Evolutionary conservation across 75 land plant genomes (phyloP), one percentile per base, ranked within the genome.

Genomic region (Cunninghamia lanceolata): DNA sequence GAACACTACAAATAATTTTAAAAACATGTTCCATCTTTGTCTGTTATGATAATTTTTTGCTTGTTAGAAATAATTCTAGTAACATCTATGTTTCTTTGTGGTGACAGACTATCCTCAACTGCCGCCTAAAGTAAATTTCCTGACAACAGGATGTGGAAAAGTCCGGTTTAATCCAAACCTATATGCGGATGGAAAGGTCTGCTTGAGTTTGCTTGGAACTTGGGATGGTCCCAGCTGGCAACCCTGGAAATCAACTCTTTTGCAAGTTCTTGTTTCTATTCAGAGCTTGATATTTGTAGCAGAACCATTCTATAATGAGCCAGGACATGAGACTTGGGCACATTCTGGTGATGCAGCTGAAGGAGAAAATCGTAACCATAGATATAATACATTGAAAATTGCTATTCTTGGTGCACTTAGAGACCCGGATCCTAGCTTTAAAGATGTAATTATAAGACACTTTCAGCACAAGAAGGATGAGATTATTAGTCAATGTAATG

Each of bases 161-260:
- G 90, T 90, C 59, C 84, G 90, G n/a, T 90, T 90, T 43, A 90
- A 90, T 90, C 91, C 91, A 45, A 90, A 90, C 82, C 82, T 90
- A 17, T 90, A 90, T 86, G 88, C 83, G 19, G 46, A 83, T 59
- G 91, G 91, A 28, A 86, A 88, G 87, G 90, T 90, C 43, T 90
- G 91, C 76, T 80, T 90, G 68, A 90, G 91, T 86, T 82, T 90
- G 85, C 85, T 90, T 30, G 91, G 91, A 32, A 90, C 91, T 43
- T 90, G 91, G 91, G 83, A 56, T 68, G 91, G 91, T 50, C 91
- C 91, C 35, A 85, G 91, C 11, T 90, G 91, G 91, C 50, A 83
- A 38, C 86, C 91, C 32, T 84, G 88, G 52, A 83, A 88, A 56
- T 90, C 91, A n/a, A 90, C 91, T 56, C 88, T 90, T 54, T 45